Base-by-base conservation (phyloP, 2,329 filamentous ascomycete genomes). In the Colletotrichum magnum region DNA sequence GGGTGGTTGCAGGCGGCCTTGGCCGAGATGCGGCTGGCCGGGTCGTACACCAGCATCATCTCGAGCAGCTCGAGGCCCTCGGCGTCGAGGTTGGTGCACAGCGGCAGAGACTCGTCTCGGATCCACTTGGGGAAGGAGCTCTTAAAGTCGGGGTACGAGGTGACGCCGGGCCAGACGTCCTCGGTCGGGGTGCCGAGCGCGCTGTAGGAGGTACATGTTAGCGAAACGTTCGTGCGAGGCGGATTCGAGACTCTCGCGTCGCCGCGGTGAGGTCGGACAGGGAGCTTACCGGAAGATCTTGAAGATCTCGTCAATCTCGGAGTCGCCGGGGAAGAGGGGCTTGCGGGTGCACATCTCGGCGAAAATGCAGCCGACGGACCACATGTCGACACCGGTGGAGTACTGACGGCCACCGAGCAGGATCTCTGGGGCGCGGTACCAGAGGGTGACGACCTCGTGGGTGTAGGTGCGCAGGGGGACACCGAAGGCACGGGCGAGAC, bases 331-430 rank as follows among this genome's bases (percentile, higher is more conserved):
- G 85, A 97, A 97, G 51, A 97, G 86, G 5, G 94, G 94, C 83
- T 97, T 97, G 76, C 94, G 90, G 2, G 94, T 97, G 82, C 94
- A 97, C 95, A 97, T 97, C 82, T 97, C 94, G 10, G 95, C 94
- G 80, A 97, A 97, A 81, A 97, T 97, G 80, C 94, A 96, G 71
- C 94, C 94, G 58, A 95, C 91, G 39, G 93, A 96, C 94, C 94
- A 97, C 93, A 97, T 97, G 77, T 97, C 94, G 50, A 97, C 94
- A 66, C 94, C 94, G 15, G 94, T 97, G 15, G 93, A 96, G 83
- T 97, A 97, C 80, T 97, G 94, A 60, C 94, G 91, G 66, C 94
- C 94, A 78, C 94, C 94, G 2, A 97, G 89, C 21, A 97, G 87
- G 81, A 97, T 97, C 80, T 97, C 94, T 1, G 94, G 94, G 9